Base-by-base conservation (phyloP, 2,329 filamentous ascomycete species). In the Alternaria viburni region DNA sequence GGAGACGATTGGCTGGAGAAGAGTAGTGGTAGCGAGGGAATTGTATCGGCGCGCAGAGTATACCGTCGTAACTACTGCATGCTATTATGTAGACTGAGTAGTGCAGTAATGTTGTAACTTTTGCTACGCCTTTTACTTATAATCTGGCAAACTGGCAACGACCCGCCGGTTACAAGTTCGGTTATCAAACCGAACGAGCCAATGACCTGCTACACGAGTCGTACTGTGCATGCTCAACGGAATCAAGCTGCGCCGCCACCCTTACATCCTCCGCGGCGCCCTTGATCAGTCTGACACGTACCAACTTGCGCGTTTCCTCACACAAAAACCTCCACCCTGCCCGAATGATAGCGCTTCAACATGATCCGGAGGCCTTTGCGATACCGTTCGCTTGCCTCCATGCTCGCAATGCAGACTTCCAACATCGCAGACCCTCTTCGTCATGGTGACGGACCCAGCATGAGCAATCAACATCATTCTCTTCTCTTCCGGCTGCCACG, bases 61-160 rank as follows among this genome's bases (percentile, higher is more conserved):
- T n/a, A 0, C 30, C 13, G 1, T 36, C 0, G 4, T 3, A 36
- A 1, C 0, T 0, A 7, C 12, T 4, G n/a, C 6, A 36, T 32
- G 30, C 0, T 4, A 36, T 36, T 15, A n/a, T 36, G 32, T 10
- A 36, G 32, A 36, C 13, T 1, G 0, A 9, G 32, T n/a, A 36
- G n/a, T 36, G 32, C 32, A 36, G 7, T 10, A 36, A n/a, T 36
- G 32, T 36, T n/a, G 32, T n/a, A 8, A 8, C 30, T 5, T n/a
- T n/a, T n/a, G n/a, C n/a, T n/a, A n/a, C n/a, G n/a, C n/a, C n/a
- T n/a, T n/a, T n/a, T n/a, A n/a, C n/a, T n/a, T n/a, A 4, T 28
- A 10, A 28, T 2, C 6, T 32, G 30, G 6, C 12, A 32, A 7
- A 7, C 15, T 36, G 7, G 7, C 1, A 9, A 36, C 4, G n/a